Percentiles rank a stretch among this genome's conserved stretches.
Evolutionary conservation across 768 basidiomycete species (phyloP).

Genomic region (Amanita rimosa): DNA sequence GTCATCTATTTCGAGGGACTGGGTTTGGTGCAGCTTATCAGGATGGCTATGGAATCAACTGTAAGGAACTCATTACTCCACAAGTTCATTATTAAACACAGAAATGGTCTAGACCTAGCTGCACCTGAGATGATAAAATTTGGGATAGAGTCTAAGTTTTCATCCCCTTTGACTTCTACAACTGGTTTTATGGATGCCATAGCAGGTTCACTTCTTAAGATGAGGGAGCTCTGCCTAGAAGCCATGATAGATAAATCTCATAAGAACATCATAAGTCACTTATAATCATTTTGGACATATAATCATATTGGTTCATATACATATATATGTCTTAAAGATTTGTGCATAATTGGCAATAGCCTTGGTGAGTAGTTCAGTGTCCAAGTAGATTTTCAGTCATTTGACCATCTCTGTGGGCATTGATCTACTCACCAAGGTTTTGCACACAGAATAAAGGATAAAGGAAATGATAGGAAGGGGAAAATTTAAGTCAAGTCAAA

Average conservation of each 20-base stretch:
- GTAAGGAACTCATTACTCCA: constrained; percentile 41
- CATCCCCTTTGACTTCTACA: constrained; percentile 62
- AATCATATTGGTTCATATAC: not conserved
- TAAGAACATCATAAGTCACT: constrained; percentile 16
- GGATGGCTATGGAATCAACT: constrained; percentile 92
- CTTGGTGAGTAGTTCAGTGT: constrained; percentile 2
- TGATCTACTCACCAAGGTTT: constrained; percentile 4
- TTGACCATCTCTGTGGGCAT: not conserved
- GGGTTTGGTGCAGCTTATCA: constrained; percentile 78
- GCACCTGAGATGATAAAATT: constrained; percentile 76
- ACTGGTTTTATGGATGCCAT: constrained; percentile 51
- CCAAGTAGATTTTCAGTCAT: constrained; percentile 1
- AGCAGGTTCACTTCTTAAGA: constrained; percentile 51
- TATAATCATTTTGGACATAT: constrained; percentile 13
- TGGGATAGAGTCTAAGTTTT: constrained; percentile 85
- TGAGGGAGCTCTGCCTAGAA: constrained; percentile 43
- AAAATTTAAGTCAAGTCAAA: not conserved
- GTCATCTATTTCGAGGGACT: constrained; percentile 79
- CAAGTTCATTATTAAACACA: not conserved
- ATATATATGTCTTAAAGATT: not conserved
- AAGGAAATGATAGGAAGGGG: not conserved
- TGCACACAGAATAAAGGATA: not conserved
- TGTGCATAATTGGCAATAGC: not conserved
- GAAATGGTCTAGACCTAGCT: constrained; percentile 51
- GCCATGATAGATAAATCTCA: constrained; percentile 13